Percentiles rank a stretch among this genome's conserved stretches.
Evolutionary conservation across 1,284 basidiomycete genomes (phyloP).

Genomic region (Heterobasidion occidentale): DNA sequence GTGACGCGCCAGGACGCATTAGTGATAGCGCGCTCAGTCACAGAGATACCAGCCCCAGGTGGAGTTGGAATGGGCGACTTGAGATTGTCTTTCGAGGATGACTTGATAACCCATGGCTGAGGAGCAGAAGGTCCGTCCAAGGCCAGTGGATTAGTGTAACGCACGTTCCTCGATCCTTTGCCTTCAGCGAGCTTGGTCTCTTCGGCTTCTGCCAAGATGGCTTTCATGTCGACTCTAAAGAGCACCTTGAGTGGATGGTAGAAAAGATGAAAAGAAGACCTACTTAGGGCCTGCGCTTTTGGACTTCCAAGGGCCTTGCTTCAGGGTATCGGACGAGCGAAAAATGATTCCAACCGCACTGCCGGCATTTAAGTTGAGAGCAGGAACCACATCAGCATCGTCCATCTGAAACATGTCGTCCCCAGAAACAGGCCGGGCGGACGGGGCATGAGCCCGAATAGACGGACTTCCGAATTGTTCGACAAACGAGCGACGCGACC

Average conservation of each 20-base stretch:
- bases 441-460: conserved; percentile 16
- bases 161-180: neutral
- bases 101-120: neutral
- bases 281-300: conserved; percentile 29
- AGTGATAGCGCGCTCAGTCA: neutral
- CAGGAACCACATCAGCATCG: conserved; percentile 30
- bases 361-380: conserved; percentile 9
- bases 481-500: conserved; percentile 14
- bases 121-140: too few relatives aligned
- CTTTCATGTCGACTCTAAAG: conserved; percentile 73
- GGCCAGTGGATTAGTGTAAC: too few relatives aligned
- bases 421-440: conserved; percentile 15
- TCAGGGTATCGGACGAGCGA: conserved; percentile 10
- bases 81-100: conserved; percentile 6
- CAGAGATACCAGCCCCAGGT: neutral
- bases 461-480: conserved; percentile 19
- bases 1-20: neutral
- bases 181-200: conserved; percentile 2
- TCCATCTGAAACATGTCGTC: conserved; percentile 66
- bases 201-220: conserved; percentile 79
- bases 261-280: neutral
- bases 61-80: neutral
- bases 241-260: conserved; percentile 1
- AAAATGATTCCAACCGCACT: neutral
- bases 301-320: conserved; percentile 28